phyloP scores from a whole-genome alignment of 768 basidiomycete species.

The Boletus subcaerulescens region DNA sequence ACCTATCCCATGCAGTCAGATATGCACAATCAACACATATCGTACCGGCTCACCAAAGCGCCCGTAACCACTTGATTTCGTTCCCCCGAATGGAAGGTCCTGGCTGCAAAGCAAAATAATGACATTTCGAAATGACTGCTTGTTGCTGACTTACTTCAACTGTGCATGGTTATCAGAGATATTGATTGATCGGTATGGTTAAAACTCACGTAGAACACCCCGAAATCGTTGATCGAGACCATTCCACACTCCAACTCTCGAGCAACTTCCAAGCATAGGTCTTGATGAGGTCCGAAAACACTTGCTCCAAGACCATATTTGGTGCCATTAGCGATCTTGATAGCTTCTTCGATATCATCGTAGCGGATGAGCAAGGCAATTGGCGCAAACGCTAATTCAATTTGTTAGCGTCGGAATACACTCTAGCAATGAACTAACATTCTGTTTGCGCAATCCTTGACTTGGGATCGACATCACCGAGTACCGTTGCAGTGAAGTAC shows the following conservation, averaged over 20 bases:
- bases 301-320: constrained; percentile 90
- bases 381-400: constrained; percentile 82
- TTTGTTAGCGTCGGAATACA: constrained; percentile 9
- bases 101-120: constrained; percentile 47
- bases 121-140: constrained; percentile 6
- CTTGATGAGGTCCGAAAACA: constrained; percentile 87
- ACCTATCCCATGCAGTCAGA: constrained; percentile 41
- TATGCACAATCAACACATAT: constrained; percentile 1
- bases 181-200: not conserved
- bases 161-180: constrained; percentile 29
- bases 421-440: constrained; percentile 39
- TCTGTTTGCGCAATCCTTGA: constrained; percentile 82
- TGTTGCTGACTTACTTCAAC: constrained; percentile 56
- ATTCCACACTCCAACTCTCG: constrained; percentile 87
- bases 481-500: constrained; percentile 85
- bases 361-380: constrained; percentile 86
- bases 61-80: constrained; percentile 89
- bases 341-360: constrained; percentile 77
- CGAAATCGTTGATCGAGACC: constrained; percentile 97
- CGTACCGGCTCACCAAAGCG: constrained; percentile 65
- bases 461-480: constrained; percentile 68
- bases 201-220: constrained; percentile 72
- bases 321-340: constrained; percentile 85
- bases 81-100: constrained; percentile 93
- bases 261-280: constrained; percentile 76